phyloP scores from a whole-genome alignment of 768 basidiomycete genomes.

The Rickenella mellea region DNA sequence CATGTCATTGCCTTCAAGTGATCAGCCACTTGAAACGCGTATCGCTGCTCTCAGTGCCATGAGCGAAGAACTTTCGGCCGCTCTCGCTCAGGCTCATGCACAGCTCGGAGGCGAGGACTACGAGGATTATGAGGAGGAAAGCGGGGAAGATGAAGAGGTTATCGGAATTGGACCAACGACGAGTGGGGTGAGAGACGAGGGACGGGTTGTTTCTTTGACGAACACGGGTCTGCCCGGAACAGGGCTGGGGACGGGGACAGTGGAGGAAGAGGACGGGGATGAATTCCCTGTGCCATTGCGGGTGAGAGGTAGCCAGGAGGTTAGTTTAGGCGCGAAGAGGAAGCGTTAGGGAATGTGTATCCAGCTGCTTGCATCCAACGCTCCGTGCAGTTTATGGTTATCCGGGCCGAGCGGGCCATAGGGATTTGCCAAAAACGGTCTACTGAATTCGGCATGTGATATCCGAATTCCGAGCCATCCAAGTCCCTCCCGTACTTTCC shows the following conservation, averaged over 20 bases:
- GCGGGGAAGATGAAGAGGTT: conserved; percentile 21
- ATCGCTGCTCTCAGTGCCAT: conserved; percentile 75
- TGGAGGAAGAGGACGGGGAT: conserved; percentile 65
- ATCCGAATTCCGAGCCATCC: too few relatives aligned
- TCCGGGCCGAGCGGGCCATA: background rate
- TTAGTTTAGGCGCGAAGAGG: conserved; percentile 44
- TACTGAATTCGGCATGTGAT: too few relatives aligned
- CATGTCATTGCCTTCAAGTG: conserved; percentile 13
- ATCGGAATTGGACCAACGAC: conserved; percentile 50
- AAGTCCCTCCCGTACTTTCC: too few relatives aligned
- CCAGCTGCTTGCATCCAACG: conserved; percentile 2
- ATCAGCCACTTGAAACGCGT: conserved; percentile 38
- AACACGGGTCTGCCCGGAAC: conserved; percentile 5
- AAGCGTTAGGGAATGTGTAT: conserved; percentile 41
- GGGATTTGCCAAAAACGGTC: too few relatives aligned
- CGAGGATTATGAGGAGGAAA: conserved; percentile 24
- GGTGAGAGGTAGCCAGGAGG: conserved; percentile 32
- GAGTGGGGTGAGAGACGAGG: conserved; percentile 42
- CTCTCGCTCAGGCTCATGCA: conserved; percentile 66
- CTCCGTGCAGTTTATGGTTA: background rate
- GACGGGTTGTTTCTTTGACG: conserved; percentile 4
- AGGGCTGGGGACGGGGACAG: conserved; percentile 24
- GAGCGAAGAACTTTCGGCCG: conserved; percentile 72
- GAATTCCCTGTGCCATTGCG: conserved; percentile 63
- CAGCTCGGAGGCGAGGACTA: conserved; percentile 48